A percentile compares a stretch with the other conserved stretches of the same genome.
Evolutionary conservation across 2,329 filamentous ascomycete species (phyloP).

Genomic region (Alternaria infectoria): DNA sequence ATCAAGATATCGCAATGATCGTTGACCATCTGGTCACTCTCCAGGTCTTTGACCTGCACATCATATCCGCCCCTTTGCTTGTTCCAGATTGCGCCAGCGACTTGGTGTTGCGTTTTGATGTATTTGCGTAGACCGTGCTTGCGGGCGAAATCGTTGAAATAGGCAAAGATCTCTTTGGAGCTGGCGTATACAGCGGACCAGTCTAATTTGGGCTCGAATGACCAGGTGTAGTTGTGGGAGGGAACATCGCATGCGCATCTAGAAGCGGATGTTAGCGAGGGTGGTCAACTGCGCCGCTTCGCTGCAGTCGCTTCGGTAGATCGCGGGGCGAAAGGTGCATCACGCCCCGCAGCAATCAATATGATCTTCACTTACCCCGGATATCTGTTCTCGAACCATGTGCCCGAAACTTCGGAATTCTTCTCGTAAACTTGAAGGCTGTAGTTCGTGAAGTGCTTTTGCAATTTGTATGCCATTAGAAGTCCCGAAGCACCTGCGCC

Average conservation of each 20-base stretch:
- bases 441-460: constrained; percentile 53
- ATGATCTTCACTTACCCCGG: constrained; percentile 40
- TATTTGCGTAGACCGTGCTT: constrained; percentile 51
- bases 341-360: background rate
- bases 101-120: constrained; percentile 42
- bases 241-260: constrained; percentile 59
- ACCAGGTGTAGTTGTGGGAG: constrained; percentile 60
- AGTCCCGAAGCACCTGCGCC: constrained; percentile 59
- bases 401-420: constrained; percentile 56
- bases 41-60: constrained; percentile 43
- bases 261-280: constrained; percentile 15
- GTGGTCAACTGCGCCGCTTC: background rate
- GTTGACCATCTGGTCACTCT: constrained; percentile 33
- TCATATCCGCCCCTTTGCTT: constrained; percentile 44
- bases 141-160: constrained; percentile 50
- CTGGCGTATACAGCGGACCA: constrained; percentile 54
- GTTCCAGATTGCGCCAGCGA: constrained; percentile 48
- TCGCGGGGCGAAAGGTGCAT: constrained; percentile 1
- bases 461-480: constrained; percentile 57
- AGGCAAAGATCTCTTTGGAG: constrained; percentile 52
- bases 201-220: constrained; percentile 56
- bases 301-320: background rate
- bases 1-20: constrained; percentile 58
- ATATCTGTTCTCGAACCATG: constrained; percentile 60
- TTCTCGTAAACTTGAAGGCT: constrained; percentile 56